A percentile compares a stretch with the other conserved stretches of the same genome.
These are phyloP conservation scores for Zoysia matrella DNA, from an alignment of 202 grass and related monocot species.

Conservation along the genomic window DNA sequence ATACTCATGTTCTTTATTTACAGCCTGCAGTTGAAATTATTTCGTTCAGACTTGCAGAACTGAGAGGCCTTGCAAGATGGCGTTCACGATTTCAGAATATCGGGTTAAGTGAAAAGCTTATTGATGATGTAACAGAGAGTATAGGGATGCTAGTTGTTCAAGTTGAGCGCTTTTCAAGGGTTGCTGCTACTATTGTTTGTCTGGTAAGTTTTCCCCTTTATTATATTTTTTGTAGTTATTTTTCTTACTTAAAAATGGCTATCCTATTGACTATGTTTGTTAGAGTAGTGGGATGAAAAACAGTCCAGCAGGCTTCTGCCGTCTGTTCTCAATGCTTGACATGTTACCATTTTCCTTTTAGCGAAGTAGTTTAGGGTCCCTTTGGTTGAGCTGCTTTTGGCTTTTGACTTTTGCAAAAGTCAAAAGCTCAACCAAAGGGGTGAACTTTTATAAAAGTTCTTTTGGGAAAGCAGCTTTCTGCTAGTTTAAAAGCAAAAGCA, in stretches of 20 bases:
- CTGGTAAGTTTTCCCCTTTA: conserved; percentile 52
- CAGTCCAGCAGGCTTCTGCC: conserved; percentile 1
- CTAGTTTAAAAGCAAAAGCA: too few species aligned
- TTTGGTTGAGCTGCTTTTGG: too few species aligned
- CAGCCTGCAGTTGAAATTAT: conserved; percentile 95
- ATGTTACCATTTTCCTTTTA: neutral
- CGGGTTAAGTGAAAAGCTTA: conserved; percentile 92
- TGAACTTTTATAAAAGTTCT: too few species aligned
- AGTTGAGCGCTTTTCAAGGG: conserved; percentile 87
- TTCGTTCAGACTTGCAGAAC: conserved; percentile 86
- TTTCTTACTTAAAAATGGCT: neutral
- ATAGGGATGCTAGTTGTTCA: conserved; percentile 90
- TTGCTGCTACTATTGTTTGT: conserved; percentile 73
- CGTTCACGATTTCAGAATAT: conserved; percentile 78
- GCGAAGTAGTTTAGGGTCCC: neutral
- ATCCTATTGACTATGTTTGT: neutral
- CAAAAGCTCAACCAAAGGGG: too few species aligned
- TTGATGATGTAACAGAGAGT: conserved; percentile 78
- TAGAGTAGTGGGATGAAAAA: neutral
- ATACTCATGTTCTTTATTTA: conserved; percentile 42
- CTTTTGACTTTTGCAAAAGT: too few species aligned
- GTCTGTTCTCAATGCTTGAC: conserved; percentile 15
- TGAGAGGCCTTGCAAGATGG: conserved; percentile 94
- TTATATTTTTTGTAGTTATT: neutral
- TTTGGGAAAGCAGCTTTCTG: too few species aligned